phyloP scores from a whole-genome alignment of 441 rosid genomes.

The Cnidoscolus chayamansa region DNA sequence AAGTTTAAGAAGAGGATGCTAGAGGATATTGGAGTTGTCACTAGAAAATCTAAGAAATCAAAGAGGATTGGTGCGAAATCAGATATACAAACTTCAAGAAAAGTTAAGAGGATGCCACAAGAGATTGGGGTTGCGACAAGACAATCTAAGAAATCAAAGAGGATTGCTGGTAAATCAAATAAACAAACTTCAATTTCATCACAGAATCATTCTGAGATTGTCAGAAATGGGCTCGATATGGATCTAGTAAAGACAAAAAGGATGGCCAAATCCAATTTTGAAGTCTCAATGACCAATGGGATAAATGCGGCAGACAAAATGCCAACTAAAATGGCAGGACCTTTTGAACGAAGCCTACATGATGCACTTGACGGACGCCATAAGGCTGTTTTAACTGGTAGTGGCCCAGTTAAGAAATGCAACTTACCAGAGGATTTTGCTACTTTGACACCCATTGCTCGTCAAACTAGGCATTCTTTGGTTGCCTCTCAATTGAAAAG shows the following conservation, averaged over 20 bases:
- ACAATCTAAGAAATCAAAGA: constrained; percentile 40
- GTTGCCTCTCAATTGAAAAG: constrained; percentile 21
- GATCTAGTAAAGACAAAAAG: constrained; percentile 30
- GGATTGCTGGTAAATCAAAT: constrained; percentile 28
- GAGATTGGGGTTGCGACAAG: constrained; percentile 39
- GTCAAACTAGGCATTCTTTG: constrained; percentile 42
- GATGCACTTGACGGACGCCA: constrained; percentile 23
- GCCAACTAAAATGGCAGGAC: constrained; percentile 25
- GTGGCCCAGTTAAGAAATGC: constrained; percentile 31
- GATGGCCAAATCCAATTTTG: constrained; percentile 39
- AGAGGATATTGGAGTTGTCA: constrained; percentile 29
- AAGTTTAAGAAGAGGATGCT: constrained; percentile 24
- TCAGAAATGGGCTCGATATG: constrained; percentile 25
- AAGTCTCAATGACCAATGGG: constrained; percentile 14
- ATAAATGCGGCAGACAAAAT: constrained; percentile 19
- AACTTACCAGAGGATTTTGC: constrained; percentile 25
- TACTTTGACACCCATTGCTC: constrained; percentile 37
- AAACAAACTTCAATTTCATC: constrained; percentile 27
- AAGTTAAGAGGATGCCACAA: too few species aligned
- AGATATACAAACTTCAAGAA: constrained; percentile 24
- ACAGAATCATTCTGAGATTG: constrained; percentile 27
- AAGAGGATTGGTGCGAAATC: constrained; percentile 32
- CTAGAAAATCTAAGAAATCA: constrained; percentile 44
- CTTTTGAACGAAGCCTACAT: constrained; percentile 26
- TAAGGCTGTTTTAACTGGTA: constrained; percentile 24